Evolutionary conservation across 352 stramenopile species (phyloP).

Genomic region (Elongisporangium undulatum): DNA sequence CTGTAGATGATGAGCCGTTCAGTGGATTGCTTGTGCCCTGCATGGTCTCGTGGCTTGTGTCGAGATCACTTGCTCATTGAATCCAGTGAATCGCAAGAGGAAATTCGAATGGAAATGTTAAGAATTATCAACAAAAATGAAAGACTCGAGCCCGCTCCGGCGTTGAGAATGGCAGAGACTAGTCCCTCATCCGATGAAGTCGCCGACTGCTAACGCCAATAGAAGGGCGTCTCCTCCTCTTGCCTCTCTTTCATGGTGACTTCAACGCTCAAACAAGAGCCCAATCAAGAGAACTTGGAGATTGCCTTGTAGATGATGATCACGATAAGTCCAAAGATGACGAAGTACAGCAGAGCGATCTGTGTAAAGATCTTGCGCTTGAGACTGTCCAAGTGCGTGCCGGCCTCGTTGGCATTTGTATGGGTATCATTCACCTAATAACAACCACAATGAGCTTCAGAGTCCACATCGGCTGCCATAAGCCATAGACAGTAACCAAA

Average conservation of each 20-base stretch:
- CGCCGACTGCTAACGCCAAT: background rate
- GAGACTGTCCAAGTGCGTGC: slow-evolving; percentile 66
- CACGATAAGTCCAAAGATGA: slow-evolving; percentile 67
- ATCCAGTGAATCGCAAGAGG: no score
- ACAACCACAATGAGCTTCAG: background rate
- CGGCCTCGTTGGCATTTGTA: slow-evolving; percentile 66
- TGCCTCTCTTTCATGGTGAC: no score
- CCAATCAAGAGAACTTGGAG: slow-evolving; percentile 60
- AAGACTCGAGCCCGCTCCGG: background rate
- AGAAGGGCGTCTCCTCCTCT: background rate
- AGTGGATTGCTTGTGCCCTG: no score
- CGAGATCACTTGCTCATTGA: no score
- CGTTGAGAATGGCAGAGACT: background rate
- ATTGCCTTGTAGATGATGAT: slow-evolving; percentile 73
- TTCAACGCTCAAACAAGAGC: no score
- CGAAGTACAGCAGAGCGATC: slow-evolving; percentile 73
- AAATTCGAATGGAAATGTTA: background rate
- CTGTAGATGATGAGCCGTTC: background rate
- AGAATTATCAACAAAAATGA: background rate
- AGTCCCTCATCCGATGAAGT: background rate
- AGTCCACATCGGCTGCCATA: background rate
- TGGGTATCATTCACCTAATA: slow-evolving; percentile 58
- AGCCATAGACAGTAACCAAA: background rate
- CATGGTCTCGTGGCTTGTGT: no score
- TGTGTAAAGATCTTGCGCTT: slow-evolving; percentile 77